Percentiles rank a stretch among this genome's conserved stretches.
phyloP scores from a whole-genome alignment of 805 yeast genomes.

The Starmera caribaea region DNA sequence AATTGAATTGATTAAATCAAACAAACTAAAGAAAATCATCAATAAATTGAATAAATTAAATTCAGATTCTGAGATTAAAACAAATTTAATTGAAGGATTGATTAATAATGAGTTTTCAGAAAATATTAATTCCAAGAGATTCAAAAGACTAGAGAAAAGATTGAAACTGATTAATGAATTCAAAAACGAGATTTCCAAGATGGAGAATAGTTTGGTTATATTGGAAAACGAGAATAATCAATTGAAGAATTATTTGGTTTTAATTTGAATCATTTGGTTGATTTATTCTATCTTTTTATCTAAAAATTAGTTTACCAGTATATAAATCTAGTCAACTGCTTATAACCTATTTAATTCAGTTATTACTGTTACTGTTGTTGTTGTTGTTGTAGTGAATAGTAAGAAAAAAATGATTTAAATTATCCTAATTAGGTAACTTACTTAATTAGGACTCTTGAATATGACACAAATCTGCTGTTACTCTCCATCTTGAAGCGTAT shows the following conservation, averaged over 20 bases:
- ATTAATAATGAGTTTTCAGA: slow-evolving; percentile 9
- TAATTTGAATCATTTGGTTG: too few species aligned
- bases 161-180: slow-evolving; percentile 14
- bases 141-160: slow-evolving; percentile 14
- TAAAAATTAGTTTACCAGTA: too few species aligned
- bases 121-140: slow-evolving; percentile 4
- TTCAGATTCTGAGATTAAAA: slow-evolving; percentile 12
- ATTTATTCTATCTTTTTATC: too few species aligned
- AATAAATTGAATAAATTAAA: slow-evolving; percentile 21
- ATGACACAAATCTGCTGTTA: too few species aligned
- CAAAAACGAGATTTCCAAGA: slow-evolving; percentile 14
- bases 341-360: too few species aligned
- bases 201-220: slow-evolving; percentile 9
- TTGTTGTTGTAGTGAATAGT: too few species aligned
- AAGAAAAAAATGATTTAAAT: too few species aligned
- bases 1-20: slow-evolving; percentile 15
- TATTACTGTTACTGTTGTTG: too few species aligned
- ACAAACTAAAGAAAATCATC: slow-evolving; percentile 23
- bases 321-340: too few species aligned
- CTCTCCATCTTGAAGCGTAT: too few species aligned
- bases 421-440: too few species aligned
- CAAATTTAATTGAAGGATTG: slow-evolving; percentile 6
- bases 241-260: slow-evolving; percentile 2
- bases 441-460: too few species aligned
- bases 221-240: slow-evolving; percentile 12